Evolutionary conservation across 2,329 filamentous ascomycete species (phyloP).

Genomic region (Colletotrichum tamarilloi): DNA sequence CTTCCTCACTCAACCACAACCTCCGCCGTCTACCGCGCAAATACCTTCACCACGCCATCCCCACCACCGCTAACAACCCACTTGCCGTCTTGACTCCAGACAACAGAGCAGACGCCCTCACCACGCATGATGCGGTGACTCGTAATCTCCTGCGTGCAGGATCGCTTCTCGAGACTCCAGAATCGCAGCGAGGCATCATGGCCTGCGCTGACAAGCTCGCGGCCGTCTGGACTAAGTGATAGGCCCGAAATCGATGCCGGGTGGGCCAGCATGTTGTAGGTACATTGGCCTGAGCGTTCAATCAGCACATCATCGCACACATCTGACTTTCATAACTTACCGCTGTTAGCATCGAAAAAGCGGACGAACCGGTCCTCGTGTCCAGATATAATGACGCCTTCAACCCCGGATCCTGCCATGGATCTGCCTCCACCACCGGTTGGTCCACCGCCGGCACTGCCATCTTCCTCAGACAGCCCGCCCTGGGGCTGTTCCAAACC

Average conservation of each 20-base stretch:
- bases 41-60: constrained; percentile 96
- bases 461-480: constrained; percentile 78
- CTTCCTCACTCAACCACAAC: background rate
- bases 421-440: constrained; percentile 73
- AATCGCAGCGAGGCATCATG: constrained; percentile 96
- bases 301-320: background rate
- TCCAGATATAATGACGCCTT: constrained; percentile 94
- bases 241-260: constrained; percentile 92
- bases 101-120: constrained; percentile 92
- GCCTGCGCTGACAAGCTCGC: constrained; percentile 93
- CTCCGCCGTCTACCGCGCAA: constrained; percentile 60
- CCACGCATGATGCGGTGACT: constrained; percentile 94
- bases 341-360: constrained; percentile 98
- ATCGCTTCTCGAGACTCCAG: constrained; percentile 96
- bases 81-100: constrained; percentile 94
- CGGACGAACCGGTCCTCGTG: constrained; percentile 96
- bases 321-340: constrained; percentile 66
- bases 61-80: constrained; percentile 96
- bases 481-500: constrained; percentile 79
- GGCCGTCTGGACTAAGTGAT: constrained; percentile 90
- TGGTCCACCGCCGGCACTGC: constrained; percentile 75
- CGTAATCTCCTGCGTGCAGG: constrained; percentile 95
- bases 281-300: constrained; percentile 83
- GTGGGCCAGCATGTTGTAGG: constrained; percentile 98
- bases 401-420: constrained; percentile 80